phyloP scores from a whole-genome alignment of 768 basidiomycete species.

The Macrolepiota albuminosa region DNA sequence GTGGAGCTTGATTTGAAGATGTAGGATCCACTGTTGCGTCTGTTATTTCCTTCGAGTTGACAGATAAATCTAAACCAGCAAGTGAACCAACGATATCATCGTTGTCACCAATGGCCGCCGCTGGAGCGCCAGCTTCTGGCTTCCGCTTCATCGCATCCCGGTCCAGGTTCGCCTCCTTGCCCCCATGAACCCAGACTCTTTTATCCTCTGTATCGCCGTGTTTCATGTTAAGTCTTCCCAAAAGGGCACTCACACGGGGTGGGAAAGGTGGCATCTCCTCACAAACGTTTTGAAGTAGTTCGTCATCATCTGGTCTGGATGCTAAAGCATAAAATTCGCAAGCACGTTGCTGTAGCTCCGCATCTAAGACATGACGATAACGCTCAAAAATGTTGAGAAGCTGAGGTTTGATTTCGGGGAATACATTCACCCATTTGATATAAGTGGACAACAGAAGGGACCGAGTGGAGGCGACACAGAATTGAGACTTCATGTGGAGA shows the following conservation, averaged over 20 bases:
- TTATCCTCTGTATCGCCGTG: slow-evolving; percentile 93
- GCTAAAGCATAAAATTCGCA: slow-evolving; percentile 96
- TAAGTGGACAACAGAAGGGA: slow-evolving; percentile 94
- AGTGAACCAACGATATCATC: slow-evolving; percentile 69
- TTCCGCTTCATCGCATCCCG: slow-evolving; percentile 58
- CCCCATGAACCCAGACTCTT: slow-evolving; percentile 91
- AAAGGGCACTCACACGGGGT: slow-evolving; percentile 85
- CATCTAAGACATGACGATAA: slow-evolving; percentile 95
- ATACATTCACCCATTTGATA: slow-evolving; percentile 99
- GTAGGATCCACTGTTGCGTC: slow-evolving; percentile 11
- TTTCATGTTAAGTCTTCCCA: slow-evolving; percentile 84
- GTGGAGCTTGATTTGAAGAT: slow-evolving; percentile 33
- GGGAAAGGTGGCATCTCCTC: slow-evolving; percentile 99
- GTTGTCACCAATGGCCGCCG: slow-evolving; percentile 20
- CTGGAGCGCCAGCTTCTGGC: slow-evolving; percentile 26
- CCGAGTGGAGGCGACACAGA: slow-evolving; percentile 88
- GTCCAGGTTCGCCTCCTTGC: slow-evolving; percentile 88
- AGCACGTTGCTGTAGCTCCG: slow-evolving; percentile 95
- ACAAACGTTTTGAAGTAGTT: slow-evolving; percentile 88
- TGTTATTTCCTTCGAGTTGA: slow-evolving; percentile 16
- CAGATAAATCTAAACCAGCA: slow-evolving; percentile 73
- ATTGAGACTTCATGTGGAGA: slow-evolving; percentile 91
- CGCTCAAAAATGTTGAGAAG: slow-evolving; percentile 94
- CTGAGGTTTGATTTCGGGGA: slow-evolving; percentile 96
- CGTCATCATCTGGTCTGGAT: slow-evolving; percentile 81